A percentile compares a stretch with the other conserved stretches of the same genome.
Evolutionary conservation across 2,329 filamentous ascomycete genomes (phyloP).

Genomic region (Aureobasidium sp.): DNA sequence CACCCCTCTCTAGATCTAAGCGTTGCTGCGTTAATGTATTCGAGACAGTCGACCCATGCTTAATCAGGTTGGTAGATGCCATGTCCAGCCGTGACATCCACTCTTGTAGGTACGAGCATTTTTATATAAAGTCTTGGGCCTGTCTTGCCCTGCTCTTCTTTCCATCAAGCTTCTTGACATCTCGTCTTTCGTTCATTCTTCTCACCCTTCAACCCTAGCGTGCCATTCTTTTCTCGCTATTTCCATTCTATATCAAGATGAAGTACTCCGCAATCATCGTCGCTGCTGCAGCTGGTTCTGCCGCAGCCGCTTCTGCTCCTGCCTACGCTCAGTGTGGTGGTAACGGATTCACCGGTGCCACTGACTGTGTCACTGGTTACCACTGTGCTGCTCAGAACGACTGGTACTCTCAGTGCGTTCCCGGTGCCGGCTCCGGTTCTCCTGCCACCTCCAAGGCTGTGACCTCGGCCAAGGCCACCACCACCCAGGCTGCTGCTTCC

Average conservation of each 20-base stretch:
- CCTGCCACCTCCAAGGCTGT: not conserved
- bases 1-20: not conserved
- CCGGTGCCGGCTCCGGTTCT: constrained; percentile 13
- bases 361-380: constrained; percentile 24
- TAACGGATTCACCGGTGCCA: constrained; percentile 21
- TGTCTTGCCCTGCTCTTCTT: not conserved
- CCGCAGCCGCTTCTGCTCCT: constrained; percentile 7
- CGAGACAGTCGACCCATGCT: not conserved
- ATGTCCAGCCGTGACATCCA: not conserved
- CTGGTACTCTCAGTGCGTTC: constrained; percentile 26
- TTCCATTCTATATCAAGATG: constrained; percentile 16
- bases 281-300: constrained; percentile 15
- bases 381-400: constrained; percentile 20
- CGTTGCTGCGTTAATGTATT: not conserved
- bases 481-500: constrained; percentile 1
- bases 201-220: not conserved
- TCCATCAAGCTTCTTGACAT: not conserved
- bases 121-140: not conserved
- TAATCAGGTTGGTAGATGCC: not conserved
- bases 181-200: constrained; percentile 1
- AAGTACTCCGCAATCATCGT: constrained; percentile 17
- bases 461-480: not conserved
- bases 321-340: constrained; percentile 20
- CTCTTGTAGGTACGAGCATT: not conserved
- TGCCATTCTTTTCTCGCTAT: constrained; percentile 12